A percentile compares a stretch with the other conserved stretches of the same genome.
These are phyloP conservation scores for Penicillium soppii DNA, from an alignment of 495 filamentous ascomycete species.

Conservation along the genomic window DNA sequence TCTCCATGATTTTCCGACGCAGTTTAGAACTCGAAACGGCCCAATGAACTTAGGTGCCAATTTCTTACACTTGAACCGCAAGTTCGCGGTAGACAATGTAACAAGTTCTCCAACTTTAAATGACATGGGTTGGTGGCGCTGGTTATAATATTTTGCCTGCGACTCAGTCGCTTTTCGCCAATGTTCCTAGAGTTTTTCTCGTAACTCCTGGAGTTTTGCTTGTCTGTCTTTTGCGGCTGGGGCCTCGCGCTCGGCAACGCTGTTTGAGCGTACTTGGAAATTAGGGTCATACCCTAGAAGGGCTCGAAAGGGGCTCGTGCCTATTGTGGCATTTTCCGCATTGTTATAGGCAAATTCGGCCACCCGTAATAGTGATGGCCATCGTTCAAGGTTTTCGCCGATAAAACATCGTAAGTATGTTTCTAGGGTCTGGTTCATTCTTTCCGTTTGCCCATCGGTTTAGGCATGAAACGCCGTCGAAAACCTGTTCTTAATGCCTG, in stretches of 20 bases:
- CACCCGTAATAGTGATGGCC: neutral
- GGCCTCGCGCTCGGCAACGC: neutral
- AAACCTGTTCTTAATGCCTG: conserved; percentile 4
- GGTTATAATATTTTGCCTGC: neutral
- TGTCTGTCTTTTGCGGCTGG: neutral
- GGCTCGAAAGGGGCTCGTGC: neutral
- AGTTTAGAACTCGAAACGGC: neutral
- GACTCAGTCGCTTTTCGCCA: neutral
- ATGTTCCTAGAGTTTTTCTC: neutral
- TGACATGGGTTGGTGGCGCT: neutral
- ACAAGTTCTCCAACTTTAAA: neutral
- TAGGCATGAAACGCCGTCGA: conserved; percentile 15
- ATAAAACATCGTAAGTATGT: conserved; percentile 4
- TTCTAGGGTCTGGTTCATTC: conserved; percentile 1
- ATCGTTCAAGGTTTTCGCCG: conserved; percentile 8
- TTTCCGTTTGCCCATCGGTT: conserved; percentile 19
- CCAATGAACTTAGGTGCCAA: neutral
- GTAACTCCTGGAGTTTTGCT: neutral
- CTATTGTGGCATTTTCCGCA: neutral
- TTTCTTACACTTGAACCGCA: neutral
- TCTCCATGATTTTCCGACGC: too few relatives aligned
- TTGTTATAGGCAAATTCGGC: conserved; percentile 4
- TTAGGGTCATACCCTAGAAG: neutral
- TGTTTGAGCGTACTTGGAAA: neutral
- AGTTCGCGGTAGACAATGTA: neutral